phyloP scores from a whole-genome alignment of 129 eudicot species.

The Dittrichia graveolens region DNA sequence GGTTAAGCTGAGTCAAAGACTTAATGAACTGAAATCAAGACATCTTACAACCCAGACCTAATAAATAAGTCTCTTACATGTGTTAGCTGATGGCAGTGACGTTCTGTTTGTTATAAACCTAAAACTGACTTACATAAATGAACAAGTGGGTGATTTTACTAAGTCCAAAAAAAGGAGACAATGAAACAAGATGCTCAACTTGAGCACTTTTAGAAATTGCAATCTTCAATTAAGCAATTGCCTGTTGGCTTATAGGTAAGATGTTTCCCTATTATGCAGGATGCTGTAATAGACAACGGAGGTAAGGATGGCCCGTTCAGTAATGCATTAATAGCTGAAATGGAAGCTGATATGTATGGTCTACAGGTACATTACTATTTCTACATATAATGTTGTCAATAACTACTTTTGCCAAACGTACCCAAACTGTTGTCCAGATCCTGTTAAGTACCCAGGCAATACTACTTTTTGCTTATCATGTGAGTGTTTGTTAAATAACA shows the following conservation, averaged over 20 bases:
- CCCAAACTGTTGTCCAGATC: constrained; percentile 1
- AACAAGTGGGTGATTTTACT: constrained; percentile 6
- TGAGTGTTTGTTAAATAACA: neutral
- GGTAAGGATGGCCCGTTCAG: constrained; percentile 48
- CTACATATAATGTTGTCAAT: neutral
- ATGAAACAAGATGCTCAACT: constrained; percentile 9
- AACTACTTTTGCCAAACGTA: constrained; percentile 24
- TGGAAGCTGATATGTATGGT: constrained; percentile 79
- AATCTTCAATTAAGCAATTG: neutral
- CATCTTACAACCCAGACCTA: too few species aligned
- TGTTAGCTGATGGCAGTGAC: constrained; percentile 12
- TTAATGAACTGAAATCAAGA: too few species aligned
- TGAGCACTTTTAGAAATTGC: neutral
- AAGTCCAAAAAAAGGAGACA: neutral
- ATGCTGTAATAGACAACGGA: constrained; percentile 41
- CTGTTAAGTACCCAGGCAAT: neutral
- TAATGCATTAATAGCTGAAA: constrained; percentile 89
- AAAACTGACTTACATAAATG: neutral
- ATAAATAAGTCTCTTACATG: neutral
- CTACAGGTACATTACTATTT: constrained; percentile 58
- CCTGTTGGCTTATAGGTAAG: constrained; percentile 18
- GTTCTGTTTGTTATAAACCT: neutral
- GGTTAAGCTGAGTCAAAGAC: too few species aligned
- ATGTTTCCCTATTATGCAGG: constrained; percentile 49
- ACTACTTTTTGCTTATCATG: neutral